These are phyloP conservation scores for Terfezia claveryi DNA, from an alignment of 495 filamentous ascomycete species.

Conservation along the genomic window DNA sequence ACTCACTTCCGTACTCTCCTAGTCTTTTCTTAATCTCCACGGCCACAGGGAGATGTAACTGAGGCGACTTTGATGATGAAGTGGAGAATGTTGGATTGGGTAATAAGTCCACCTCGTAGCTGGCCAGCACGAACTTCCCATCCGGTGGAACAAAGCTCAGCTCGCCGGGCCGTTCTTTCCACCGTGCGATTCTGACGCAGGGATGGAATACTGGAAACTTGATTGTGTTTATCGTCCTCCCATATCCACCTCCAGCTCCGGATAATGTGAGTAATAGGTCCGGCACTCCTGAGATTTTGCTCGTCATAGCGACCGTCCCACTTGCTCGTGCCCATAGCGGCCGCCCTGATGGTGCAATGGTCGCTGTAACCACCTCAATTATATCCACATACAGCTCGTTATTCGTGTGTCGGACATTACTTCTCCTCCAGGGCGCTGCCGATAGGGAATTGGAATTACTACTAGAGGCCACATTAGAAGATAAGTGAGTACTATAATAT, in stretches of 20 bases:
- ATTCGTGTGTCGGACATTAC: constrained; percentile 84
- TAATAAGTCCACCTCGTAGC: constrained; percentile 84
- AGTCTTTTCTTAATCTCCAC: constrained; percentile 63
- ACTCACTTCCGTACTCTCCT: constrained; percentile 53
- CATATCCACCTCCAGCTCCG: constrained; percentile 40
- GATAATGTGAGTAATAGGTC: constrained; percentile 66
- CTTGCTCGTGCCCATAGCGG: constrained; percentile 69
- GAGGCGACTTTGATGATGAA: constrained; percentile 23
- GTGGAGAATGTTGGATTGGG: constrained; percentile 25
- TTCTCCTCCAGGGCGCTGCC: constrained; percentile 66
- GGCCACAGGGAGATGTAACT: constrained; percentile 57
- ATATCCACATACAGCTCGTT: constrained; percentile 97
- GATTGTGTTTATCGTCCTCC: constrained; percentile 30
- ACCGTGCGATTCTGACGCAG: constrained; percentile 65
- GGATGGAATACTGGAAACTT: constrained; percentile 92
- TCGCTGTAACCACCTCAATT: constrained; percentile 70
- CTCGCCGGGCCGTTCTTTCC: constrained; percentile 71
- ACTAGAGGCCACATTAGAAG: not conserved
- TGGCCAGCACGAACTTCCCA: constrained; percentile 79
- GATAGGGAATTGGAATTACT: constrained; percentile 23
- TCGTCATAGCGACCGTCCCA: constrained; percentile 84
- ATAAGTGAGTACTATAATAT: not conserved
- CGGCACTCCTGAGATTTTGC: constrained; percentile 82
- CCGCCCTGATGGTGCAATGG: constrained; percentile 69
- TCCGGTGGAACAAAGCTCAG: constrained; percentile 91